A percentile compares a stretch with the other conserved stretches of the same genome.
Evolutionary conservation across 2,329 filamentous ascomycete species (phyloP).

Genomic region (Fusarium neocosmosporiellum): DNA sequence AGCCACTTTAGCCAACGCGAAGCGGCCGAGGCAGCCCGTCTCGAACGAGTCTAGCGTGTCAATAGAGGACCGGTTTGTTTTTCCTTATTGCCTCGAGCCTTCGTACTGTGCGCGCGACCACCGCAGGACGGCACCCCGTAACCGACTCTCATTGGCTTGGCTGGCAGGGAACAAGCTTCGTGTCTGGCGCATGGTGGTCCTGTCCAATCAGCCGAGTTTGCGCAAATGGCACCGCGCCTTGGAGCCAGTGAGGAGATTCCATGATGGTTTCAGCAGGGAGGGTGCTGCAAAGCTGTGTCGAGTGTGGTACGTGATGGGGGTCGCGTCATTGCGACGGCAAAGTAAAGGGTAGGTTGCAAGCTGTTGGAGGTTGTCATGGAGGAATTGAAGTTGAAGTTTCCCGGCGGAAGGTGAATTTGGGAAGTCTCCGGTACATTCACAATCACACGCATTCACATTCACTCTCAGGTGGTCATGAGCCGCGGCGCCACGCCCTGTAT

Average conservation of each 20-base stretch:
- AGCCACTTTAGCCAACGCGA: conserved; percentile 29
- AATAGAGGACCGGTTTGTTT: conserved; percentile 2
- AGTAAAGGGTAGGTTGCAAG: neutral
- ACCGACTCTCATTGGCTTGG: conserved; percentile 25
- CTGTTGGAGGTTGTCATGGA: conserved; percentile 1
- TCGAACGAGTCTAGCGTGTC: neutral
- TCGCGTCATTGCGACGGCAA: conserved; percentile 33
- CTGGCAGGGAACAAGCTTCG: conserved; percentile 30
- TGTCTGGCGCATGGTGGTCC: conserved; percentile 14
- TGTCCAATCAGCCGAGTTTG: conserved; percentile 26
- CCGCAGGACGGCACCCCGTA: conserved; percentile 19
- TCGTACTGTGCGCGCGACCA: conserved; percentile 24
- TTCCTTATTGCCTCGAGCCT: neutral
- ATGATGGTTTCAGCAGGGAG: conserved; percentile 37
- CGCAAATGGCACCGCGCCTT: conserved; percentile 16
- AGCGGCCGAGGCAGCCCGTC: conserved; percentile 25
- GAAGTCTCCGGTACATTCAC: neutral
- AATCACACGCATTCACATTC: neutral
- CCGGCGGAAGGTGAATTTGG: neutral
- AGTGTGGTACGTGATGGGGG: conserved; percentile 27
- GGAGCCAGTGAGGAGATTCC: conserved; percentile 31
- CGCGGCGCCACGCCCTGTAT: conserved; percentile 11
- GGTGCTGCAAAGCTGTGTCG: conserved; percentile 31
- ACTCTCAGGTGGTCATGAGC: neutral
- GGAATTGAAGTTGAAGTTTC: neutral